Percentiles rank a stretch among this genome's conserved stretches.
These are phyloP conservation scores for Lachancea thermotolerans DNA, from an alignment of 805 yeast species.

Conservation along the genomic window DNA sequence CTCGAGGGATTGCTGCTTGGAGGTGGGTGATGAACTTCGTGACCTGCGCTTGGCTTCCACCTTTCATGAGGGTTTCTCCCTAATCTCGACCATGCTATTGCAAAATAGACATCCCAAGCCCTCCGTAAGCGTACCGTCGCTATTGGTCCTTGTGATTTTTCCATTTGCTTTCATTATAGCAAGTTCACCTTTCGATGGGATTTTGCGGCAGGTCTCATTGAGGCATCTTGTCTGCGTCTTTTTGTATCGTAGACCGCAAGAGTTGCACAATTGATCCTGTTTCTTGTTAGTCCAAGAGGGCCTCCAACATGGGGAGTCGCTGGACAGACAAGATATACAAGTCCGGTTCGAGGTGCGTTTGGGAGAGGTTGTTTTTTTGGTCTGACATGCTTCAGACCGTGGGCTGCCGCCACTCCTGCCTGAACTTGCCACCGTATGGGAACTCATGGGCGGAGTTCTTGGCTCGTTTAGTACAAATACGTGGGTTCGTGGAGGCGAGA, in stretches of 20 bases:
- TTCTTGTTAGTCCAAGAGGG: constrained; percentile 82
- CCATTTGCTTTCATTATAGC: constrained; percentile 76
- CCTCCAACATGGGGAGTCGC: constrained; percentile 96
- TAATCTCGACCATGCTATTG: constrained; percentile 14
- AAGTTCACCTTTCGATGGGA: constrained; percentile 97
- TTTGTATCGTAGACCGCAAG: constrained; percentile 91
- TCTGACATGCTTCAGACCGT: constrained; percentile 10
- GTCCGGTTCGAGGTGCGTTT: constrained; percentile 36
- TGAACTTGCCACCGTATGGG: background rate
- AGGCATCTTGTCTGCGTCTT: constrained; percentile 90
- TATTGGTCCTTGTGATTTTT: constrained; percentile 30
- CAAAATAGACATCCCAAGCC: constrained; percentile 48
- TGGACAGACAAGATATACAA: constrained; percentile 86
- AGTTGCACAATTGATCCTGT: constrained; percentile 93
- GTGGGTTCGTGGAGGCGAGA: constrained; percentile 3
- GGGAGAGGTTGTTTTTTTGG: constrained; percentile 15
- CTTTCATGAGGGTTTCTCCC: background rate
- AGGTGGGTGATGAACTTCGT: background rate
- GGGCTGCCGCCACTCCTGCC: background rate
- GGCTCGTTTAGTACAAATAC: constrained; percentile 3
- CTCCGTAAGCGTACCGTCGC: constrained; percentile 21
- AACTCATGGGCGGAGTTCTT: constrained; percentile 1
- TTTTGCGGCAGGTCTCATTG: constrained; percentile 66
- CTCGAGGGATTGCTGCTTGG: background rate
- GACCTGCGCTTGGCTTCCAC: constrained; percentile 2